phyloP scores from a whole-genome alignment of 2,329 filamentous ascomycete genomes.

The Malbranchea zuffiana region DNA sequence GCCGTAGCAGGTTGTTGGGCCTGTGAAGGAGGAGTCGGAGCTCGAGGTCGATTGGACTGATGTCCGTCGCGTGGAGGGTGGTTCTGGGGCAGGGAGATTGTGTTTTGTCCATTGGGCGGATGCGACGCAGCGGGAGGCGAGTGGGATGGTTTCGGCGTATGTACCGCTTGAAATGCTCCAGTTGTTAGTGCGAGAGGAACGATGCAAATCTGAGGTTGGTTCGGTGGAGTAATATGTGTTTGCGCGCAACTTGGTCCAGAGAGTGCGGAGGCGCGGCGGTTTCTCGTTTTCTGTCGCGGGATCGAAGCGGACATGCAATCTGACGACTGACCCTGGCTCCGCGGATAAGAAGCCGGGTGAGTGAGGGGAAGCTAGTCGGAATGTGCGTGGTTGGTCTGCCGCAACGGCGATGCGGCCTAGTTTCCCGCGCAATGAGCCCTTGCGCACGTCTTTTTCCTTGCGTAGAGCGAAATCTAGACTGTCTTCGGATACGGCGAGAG shows the following conservation, averaged over 20 bases:
- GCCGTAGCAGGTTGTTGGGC: constrained; percentile 33
- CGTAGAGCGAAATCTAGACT: constrained; percentile 42
- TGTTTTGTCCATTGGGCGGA: constrained; percentile 49
- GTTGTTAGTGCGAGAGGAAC: constrained; percentile 30
- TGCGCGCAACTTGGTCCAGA: constrained; percentile 47
- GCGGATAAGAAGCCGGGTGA: constrained; percentile 24
- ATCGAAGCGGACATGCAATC: constrained; percentile 50
- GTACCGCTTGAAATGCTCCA: constrained; percentile 39
- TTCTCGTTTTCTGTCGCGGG: constrained; percentile 39
- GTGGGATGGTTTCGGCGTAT: constrained; percentile 42
- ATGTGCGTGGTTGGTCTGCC: constrained; percentile 47
- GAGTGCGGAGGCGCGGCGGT: constrained; percentile 44
- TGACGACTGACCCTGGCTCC: constrained; percentile 44
- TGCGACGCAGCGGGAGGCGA: constrained; percentile 47
- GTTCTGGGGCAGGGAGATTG: constrained; percentile 30
- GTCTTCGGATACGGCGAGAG: constrained; percentile 40
- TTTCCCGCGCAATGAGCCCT: constrained; percentile 47
- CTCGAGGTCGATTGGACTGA: constrained; percentile 19
- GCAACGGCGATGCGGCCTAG: constrained; percentile 48
- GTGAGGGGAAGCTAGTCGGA: constrained; percentile 34
- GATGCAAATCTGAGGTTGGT: constrained; percentile 42
- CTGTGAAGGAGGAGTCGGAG: constrained; percentile 22
- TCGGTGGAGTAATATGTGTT: constrained; percentile 46
- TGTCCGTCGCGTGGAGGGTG: constrained; percentile 22
- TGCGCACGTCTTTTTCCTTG: constrained; percentile 50